Percentiles rank a stretch among this genome's conserved stretches.
Conservation (phyloP, 2,329 filamentous ascomycete species). For the Fusarium xylarioides region DNA sequence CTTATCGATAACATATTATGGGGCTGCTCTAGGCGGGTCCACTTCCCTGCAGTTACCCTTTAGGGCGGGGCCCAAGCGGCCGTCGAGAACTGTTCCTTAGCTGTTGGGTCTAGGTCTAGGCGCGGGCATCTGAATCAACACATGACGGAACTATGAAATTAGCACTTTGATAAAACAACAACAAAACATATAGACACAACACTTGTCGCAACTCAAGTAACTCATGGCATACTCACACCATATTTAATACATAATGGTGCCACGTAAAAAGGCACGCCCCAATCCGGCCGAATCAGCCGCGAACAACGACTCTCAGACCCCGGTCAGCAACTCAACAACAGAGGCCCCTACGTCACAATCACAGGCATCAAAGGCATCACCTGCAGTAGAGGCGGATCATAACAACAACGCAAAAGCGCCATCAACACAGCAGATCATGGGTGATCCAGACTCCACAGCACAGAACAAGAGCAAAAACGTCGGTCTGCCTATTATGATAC, state of each 20-base stretch:
- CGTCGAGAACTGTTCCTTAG: neutral
- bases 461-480: slow-evolving; percentile 31
- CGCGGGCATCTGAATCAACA: slow-evolving; percentile 35
- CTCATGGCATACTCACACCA: slow-evolving; percentile 13
- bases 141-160: slow-evolving; percentile 23
- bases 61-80: neutral
- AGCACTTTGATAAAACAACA: slow-evolving; percentile 16
- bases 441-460: neutral
- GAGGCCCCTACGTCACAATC: slow-evolving; percentile 42
- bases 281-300: slow-evolving; percentile 40
- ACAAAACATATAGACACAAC: slow-evolving; percentile 12
- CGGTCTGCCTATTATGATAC: neutral
- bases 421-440: slow-evolving; percentile 28
- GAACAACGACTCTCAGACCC: slow-evolving; percentile 19
- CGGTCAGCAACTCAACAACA: slow-evolving; percentile 24
- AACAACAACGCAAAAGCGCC: slow-evolving; percentile 28
- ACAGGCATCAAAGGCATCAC: slow-evolving; percentile 35
- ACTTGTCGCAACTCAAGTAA: neutral
- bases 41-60: neutral
- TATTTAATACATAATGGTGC: slow-evolving; percentile 40
- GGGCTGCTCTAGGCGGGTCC: neutral
- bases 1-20: slow-evolving; percentile 21
- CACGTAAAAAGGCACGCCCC: slow-evolving; percentile 48
- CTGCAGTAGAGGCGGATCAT: slow-evolving; percentile 29
- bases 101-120: slow-evolving; percentile 2